Conservation (phyloP, 495 filamentous ascomycete species). For the Penicillium argentinense region DNA sequence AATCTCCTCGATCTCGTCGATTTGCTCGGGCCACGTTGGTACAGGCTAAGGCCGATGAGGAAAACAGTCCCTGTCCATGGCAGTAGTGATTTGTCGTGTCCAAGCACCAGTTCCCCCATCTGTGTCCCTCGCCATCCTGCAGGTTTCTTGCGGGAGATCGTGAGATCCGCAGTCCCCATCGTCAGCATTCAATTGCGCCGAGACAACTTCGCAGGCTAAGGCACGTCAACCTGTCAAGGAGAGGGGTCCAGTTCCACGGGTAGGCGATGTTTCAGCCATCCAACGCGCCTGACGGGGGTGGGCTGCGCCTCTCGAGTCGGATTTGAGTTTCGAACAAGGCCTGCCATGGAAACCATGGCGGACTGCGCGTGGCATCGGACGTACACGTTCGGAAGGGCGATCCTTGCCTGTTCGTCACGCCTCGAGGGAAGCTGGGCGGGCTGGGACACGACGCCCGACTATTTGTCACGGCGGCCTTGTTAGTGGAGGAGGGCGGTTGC, state of each 20-base stretch:
- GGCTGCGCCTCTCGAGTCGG: background rate
- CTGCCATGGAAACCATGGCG: background rate
- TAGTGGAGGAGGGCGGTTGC: background rate
- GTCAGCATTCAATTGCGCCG: background rate
- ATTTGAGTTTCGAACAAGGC: background rate
- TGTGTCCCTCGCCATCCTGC: background rate
- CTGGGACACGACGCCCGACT: background rate
- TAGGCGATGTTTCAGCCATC: constrained; percentile 10
- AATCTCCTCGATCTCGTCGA: constrained; percentile 8
- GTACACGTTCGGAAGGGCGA: constrained; percentile 2
- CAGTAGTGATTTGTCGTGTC: background rate
- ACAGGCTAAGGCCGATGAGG: constrained; percentile 6
- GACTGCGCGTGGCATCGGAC: constrained; percentile 3
- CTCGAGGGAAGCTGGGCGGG: background rate
- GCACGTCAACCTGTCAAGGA: constrained; percentile 5
- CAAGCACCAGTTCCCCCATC: background rate
- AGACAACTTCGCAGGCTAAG: background rate
- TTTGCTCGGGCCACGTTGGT: constrained; percentile 6
- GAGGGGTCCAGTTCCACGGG: constrained; percentile 3
- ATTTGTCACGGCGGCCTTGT: constrained; percentile 17
- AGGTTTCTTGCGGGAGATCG: background rate
- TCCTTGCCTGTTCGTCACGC: constrained; percentile 1
- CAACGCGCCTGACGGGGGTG: background rate
- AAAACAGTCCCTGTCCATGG: constrained; percentile 1
- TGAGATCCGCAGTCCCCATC: background rate